Conservation (phyloP, 1,284 basidiomycete species). For the Puccinia horiana region DNA sequence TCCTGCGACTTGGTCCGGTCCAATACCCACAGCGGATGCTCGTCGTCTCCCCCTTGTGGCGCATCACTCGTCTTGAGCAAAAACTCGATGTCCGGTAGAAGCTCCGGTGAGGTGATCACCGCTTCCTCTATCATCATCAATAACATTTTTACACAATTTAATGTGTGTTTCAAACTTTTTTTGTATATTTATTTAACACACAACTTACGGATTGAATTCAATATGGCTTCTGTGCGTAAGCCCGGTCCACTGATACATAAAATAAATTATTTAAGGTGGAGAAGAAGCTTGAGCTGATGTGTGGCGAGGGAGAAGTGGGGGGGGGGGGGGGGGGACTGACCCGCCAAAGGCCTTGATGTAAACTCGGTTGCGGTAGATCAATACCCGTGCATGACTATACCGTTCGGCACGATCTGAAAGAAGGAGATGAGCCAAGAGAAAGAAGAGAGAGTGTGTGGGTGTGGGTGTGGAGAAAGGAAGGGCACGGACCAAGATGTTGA, state of each 20-base stretch:
- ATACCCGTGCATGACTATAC: slow-evolving; percentile 54
- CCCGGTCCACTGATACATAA: slow-evolving; percentile 33
- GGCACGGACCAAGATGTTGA: slow-evolving; percentile 36
- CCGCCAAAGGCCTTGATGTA: slow-evolving; percentile 37
- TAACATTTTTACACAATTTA: slow-evolving; percentile 1
- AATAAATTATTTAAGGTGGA: neutral
- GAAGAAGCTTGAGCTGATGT: neutral
- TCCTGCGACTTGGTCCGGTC: slow-evolving; percentile 53
- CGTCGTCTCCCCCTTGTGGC: slow-evolving; percentile 4
- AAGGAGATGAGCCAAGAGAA: neutral
- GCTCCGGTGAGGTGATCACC: slow-evolving; percentile 53
- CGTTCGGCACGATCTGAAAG: slow-evolving; percentile 18
- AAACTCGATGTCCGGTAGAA: slow-evolving; percentile 57
- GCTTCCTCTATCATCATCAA: slow-evolving; percentile 50
- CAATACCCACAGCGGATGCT: slow-evolving; percentile 53
- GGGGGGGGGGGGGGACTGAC: neutral
- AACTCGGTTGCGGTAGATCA: slow-evolving; percentile 56
- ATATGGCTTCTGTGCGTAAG: slow-evolving; percentile 32
- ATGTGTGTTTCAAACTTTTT: slow-evolving; percentile 48
- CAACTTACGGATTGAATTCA: slow-evolving; percentile 42
- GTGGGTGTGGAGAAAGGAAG: neutral
- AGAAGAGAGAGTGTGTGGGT: neutral
- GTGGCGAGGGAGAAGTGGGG: neutral
- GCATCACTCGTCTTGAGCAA: slow-evolving; percentile 55
- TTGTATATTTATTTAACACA: neutral